Percentiles rank a stretch among this genome's conserved stretches.
phyloP scores from a whole-genome alignment of 371 early-diverging fungal genomes.

The Capillidium heterosporum region DNA sequence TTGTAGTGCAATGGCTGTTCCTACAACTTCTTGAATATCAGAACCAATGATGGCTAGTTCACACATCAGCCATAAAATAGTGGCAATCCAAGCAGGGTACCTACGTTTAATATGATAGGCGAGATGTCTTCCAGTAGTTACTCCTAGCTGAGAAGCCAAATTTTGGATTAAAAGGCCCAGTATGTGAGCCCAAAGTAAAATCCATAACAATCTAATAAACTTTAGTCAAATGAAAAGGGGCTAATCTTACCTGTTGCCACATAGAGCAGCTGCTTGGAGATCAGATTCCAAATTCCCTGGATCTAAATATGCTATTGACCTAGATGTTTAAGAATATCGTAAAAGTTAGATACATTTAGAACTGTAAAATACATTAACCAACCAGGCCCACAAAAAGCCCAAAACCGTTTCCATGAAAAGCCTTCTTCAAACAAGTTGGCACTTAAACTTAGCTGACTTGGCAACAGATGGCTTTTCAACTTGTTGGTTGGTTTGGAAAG shows the following conservation, averaged over 20 bases:
- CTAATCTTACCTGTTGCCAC: slow-evolving; percentile 23
- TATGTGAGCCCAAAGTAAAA: slow-evolving; percentile 39
- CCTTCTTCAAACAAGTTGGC: not conserved
- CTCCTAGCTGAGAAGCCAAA: slow-evolving; percentile 44
- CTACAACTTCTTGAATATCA: slow-evolving; percentile 59
- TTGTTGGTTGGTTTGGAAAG: too few relatives aligned
- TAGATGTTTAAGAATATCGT: slow-evolving; percentile 9
- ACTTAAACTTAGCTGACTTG: too few relatives aligned
- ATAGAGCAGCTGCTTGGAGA: slow-evolving; percentile 40
- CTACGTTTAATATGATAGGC: slow-evolving; percentile 31
- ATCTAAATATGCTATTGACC: slow-evolving; percentile 53
- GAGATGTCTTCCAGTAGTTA: slow-evolving; percentile 45
- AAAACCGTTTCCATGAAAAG: slow-evolving; percentile 22
- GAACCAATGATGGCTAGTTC: slow-evolving; percentile 58
- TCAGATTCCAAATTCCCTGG: slow-evolving; percentile 59
- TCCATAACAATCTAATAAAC: slow-evolving; percentile 28
- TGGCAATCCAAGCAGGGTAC: slow-evolving; percentile 22
- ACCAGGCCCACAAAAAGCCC: slow-evolving; percentile 32
- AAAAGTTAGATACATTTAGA: not conserved
- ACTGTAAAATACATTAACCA: slow-evolving; percentile 18
- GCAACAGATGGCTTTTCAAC: too few relatives aligned
- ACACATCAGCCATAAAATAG: slow-evolving; percentile 34
- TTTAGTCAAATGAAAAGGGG: not conserved
- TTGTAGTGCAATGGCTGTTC: slow-evolving; percentile 51
- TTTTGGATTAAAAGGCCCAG: slow-evolving; percentile 40